Evolutionary conservation across 1,284 basidiomycete genomes (phyloP).

Genomic region (Xerocomus amazonicus): DNA sequence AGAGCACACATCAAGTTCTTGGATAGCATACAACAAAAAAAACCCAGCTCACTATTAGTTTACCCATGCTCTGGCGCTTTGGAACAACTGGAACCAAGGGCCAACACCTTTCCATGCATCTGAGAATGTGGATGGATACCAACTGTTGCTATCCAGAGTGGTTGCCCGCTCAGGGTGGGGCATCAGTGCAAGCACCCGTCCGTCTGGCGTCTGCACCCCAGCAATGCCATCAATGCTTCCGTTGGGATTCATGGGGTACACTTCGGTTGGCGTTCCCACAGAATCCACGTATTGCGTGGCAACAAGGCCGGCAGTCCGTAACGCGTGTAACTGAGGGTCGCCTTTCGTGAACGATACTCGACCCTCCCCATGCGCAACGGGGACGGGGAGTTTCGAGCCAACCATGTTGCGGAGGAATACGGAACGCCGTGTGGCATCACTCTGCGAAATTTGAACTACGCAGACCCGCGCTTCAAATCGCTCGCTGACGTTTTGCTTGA

Average conservation of each 20-base stretch:
- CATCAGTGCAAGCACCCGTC: conserved; percentile 92
- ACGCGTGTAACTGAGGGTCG: conserved; percentile 36
- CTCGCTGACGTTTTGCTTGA: conserved; percentile 87
- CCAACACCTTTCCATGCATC: conserved; percentile 68
- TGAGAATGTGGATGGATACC: conserved; percentile 64
- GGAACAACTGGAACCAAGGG: conserved; percentile 96
- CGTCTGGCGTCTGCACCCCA: conserved; percentile 82
- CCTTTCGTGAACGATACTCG: conserved; percentile 65
- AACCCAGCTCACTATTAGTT: conserved; percentile 20
- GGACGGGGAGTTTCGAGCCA: conserved; percentile 85
- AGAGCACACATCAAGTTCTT: conserved; percentile 1
- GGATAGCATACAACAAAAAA: neutral
- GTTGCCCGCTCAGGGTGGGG: conserved; percentile 89
- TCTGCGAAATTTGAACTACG: conserved; percentile 74
- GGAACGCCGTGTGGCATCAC: conserved; percentile 51
- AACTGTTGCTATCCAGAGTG: conserved; percentile 79
- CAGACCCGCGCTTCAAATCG: conserved; percentile 89
- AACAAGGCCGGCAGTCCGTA: conserved; percentile 54
- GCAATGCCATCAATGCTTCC: conserved; percentile 86
- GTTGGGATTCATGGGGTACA: conserved; percentile 95
- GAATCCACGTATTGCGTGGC: conserved; percentile 79
- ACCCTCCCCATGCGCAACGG: conserved; percentile 96
- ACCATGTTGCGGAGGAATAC: conserved; percentile 90
- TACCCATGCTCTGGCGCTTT: conserved; percentile 66
- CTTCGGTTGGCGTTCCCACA: conserved; percentile 59